Evolutionary conservation across 176 grass and related monocot genomes (phyloP).

Genomic region (Pontederia paniculata): DNA sequence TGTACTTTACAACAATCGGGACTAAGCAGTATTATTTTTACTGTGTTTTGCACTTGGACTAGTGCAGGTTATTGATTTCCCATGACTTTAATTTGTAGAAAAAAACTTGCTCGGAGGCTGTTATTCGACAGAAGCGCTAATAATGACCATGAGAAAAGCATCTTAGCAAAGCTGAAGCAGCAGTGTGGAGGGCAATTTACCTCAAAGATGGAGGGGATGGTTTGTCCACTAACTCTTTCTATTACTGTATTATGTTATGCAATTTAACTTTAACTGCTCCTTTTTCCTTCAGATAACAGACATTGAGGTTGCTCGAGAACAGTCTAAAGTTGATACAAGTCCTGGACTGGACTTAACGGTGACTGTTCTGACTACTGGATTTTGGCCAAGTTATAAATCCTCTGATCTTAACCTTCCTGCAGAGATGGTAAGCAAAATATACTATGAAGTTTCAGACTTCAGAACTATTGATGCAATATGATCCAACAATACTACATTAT

Average conservation of each 20-base stretch:
- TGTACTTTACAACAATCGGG: too few relatives aligned
- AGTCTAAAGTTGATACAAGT: constrained; percentile 64
- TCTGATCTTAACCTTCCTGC: constrained; percentile 95
- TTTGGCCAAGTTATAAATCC: constrained; percentile 97
- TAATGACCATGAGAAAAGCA: constrained; percentile 55
- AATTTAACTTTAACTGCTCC: too few relatives aligned
- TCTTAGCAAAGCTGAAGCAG: constrained; percentile 60
- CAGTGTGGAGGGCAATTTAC: constrained; percentile 64
- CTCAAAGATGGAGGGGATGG: constrained; percentile 75
- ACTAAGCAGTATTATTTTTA: too few relatives aligned
- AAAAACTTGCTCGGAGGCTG: constrained; percentile 38
- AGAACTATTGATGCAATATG: not conserved
- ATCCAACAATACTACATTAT: not conserved
- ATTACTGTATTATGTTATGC: not conserved
- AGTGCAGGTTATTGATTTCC: too few relatives aligned
- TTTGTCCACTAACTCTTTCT: constrained; percentile 1
- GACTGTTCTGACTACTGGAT: constrained; percentile 87
- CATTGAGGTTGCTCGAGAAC: constrained; percentile 67
- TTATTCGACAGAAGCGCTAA: constrained; percentile 38
- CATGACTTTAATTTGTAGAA: not conserved
- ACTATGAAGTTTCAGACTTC: not conserved
- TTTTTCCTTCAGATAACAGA: constrained; percentile 46
- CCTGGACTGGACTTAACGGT: constrained; percentile 83
- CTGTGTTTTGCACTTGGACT: too few relatives aligned
- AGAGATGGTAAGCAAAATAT: constrained; percentile 58